Conservation (phyloP, 345 rosid genomes). For the Eutrema japonicum region DNA sequence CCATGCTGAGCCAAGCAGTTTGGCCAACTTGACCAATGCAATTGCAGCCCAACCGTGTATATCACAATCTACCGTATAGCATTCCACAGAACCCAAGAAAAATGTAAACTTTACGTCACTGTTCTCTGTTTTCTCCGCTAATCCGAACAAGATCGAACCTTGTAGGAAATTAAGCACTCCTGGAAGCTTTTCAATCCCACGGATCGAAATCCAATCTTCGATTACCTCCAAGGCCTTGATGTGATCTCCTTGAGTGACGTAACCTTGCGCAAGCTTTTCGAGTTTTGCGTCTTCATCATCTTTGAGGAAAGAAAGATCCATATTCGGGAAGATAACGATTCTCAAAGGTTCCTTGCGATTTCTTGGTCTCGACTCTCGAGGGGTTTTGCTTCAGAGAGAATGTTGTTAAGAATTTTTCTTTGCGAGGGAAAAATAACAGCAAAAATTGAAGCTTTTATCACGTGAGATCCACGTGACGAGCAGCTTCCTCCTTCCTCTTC, state of each 20-base stretch:
- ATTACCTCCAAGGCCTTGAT: slow-evolving; percentile 28
- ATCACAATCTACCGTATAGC: not conserved
- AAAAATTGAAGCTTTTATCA: not conserved
- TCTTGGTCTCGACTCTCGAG: not conserved
- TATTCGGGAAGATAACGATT: not conserved
- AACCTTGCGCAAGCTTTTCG: not conserved
- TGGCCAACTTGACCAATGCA: no score
- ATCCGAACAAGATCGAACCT: not conserved
- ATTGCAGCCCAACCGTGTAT: no score
- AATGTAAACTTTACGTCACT: not conserved
- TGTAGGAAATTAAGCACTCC: not conserved
- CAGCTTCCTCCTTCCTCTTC: not conserved
- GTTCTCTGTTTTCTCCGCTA: not conserved
- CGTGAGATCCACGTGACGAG: not conserved
- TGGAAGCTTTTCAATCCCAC: not conserved
- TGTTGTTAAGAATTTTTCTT: not conserved
- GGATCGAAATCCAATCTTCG: not conserved
- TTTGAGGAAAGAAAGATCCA: not conserved
- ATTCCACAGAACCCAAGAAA: not conserved
- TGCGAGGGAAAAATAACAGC: not conserved
- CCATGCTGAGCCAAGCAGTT: not conserved
- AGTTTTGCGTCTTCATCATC: not conserved
- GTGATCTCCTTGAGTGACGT: not conserved
- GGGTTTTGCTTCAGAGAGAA: no score
- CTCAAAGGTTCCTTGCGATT: slow-evolving; percentile 14